Conservation (phyloP, 164 flowering plant species). For the Tetrastigma voinierianum region DNA sequence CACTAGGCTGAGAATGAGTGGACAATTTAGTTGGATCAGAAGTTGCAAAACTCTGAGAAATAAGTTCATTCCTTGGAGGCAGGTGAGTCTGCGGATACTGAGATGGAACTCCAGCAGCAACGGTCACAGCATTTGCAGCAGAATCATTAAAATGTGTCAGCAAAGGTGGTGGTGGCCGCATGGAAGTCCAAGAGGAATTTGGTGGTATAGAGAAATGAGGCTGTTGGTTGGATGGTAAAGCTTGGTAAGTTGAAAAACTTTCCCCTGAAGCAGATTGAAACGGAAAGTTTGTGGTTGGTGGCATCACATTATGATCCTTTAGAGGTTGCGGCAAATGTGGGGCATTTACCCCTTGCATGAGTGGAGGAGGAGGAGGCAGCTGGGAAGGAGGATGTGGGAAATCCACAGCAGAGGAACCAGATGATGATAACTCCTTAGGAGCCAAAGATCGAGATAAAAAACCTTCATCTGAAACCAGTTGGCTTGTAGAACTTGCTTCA, state of each 20-base stretch:
- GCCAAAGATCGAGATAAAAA: slow-evolving; percentile 19
- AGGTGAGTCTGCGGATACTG: slow-evolving; percentile 42
- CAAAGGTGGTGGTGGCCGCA: slow-evolving; percentile 39
- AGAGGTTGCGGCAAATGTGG: slow-evolving; percentile 21
- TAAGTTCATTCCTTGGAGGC: slow-evolving; percentile 32
- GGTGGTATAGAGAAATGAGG: slow-evolving; percentile 27
- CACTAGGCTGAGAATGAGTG: slow-evolving; percentile 29
- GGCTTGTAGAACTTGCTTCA: slow-evolving; percentile 9
- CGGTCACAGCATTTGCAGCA: slow-evolving; percentile 18
- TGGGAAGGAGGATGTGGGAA: slow-evolving; percentile 23
- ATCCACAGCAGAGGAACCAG: slow-evolving; percentile 12
- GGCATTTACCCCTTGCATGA: slow-evolving; percentile 27
- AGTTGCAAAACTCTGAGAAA: slow-evolving; percentile 24
- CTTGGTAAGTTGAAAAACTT: slow-evolving; percentile 29
- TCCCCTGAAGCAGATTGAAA: slow-evolving; percentile 24
- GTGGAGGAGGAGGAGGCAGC: slow-evolving; percentile 24
- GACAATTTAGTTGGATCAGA: slow-evolving; percentile 27
- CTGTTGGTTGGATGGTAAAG: slow-evolving; percentile 30
- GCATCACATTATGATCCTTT: slow-evolving; percentile 20
- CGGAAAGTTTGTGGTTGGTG: slow-evolving; percentile 19
- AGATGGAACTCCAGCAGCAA: slow-evolving; percentile 19
- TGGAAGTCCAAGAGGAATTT: slow-evolving; percentile 33
- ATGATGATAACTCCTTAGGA: slow-evolving; percentile 12
- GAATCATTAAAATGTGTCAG: slow-evolving; percentile 21
- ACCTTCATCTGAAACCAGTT: slow-evolving; percentile 16